Base-by-base conservation (phyloP, 2,329 filamentous ascomycete species). In the Colletotrichum melonis region DNA sequence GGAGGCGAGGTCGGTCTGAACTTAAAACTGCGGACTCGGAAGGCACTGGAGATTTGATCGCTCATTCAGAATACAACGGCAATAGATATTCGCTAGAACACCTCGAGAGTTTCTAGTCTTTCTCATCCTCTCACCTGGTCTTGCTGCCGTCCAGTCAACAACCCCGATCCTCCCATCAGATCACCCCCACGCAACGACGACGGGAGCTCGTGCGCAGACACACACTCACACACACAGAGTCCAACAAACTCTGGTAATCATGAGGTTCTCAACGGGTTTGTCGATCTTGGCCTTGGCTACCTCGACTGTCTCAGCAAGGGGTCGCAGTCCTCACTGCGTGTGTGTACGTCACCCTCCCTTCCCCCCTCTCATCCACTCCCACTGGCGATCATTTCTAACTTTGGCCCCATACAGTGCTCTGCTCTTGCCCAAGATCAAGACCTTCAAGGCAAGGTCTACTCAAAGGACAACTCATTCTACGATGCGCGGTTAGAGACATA, bases 361-460 rank as follows among this genome's bases (percentile, higher is more conserved):
- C 4, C 3, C 28, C 49, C 35, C 19, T 26, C 26, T 26, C 52
- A 55, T 57, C 32, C 22, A 32, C 54, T 28, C 28, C 11, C 32
- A 16, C 16, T 19, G 28, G 35, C 30, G 35, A 66, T 32, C 8
- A 8, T n/a, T 26, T 24, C 52, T 42, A 24, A 54, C 7, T 19
- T 9, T 22, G 76, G 62, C 73, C 24, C 12, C 22, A 79, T 24
- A 19, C 24, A 80, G 79, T 80, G 79, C 57, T 72, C 72, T 28
- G 75, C 75, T 8, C 69, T 80, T 2, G 69, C 75, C 4, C 70
- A 69, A 30, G 35, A 78, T 7, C 69, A 68, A 3, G 65, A 63
- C 2, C 78, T 79, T 12, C 52, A 75, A 35, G 77, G 76, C 49
- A 80, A 79, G 28, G 77, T 80, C 4, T 76, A 74, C 7, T 30